These are phyloP conservation scores for Podaxis rugospora DNA, from an alignment of 768 basidiomycete genomes.

Conservation along the genomic window DNA sequence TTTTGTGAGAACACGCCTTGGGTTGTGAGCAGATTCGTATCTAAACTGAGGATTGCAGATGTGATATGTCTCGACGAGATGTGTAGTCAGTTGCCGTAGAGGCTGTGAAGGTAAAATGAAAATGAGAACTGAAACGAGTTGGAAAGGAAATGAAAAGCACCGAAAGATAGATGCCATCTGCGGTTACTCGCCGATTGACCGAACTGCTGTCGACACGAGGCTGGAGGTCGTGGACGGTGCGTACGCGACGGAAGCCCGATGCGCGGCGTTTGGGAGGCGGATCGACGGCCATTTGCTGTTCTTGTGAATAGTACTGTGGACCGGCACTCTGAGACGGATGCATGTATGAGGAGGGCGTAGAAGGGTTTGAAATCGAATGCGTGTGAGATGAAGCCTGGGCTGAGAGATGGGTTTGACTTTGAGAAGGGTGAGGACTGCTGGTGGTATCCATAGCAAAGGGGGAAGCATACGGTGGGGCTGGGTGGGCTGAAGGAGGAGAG, in stretches of 20 bases:
- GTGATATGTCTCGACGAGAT: conserved; percentile 86
- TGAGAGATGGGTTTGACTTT: conserved; percentile 47
- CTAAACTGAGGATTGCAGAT: conserved; percentile 94
- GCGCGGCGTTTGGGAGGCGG: conserved; percentile 61
- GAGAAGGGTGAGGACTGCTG: conserved; percentile 57
- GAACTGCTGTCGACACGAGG: conserved; percentile 66
- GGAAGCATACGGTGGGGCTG: conserved; percentile 18
- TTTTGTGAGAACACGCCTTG: conserved; percentile 94
- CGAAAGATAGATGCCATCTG: conserved; percentile 73
- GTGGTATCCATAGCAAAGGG: conserved; percentile 64
- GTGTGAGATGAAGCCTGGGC: conserved; percentile 46
- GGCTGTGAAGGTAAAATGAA: conserved; percentile 33
- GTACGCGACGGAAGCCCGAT: conserved; percentile 75
- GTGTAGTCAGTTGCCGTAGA: conserved; percentile 69
- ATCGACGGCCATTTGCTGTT: conserved; percentile 75
- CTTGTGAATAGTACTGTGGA: conserved; percentile 56
- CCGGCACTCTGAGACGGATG: conserved; percentile 46
- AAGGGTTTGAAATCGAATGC: conserved; percentile 61
- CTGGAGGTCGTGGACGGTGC: conserved; percentile 71
- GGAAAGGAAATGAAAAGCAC: conserved; percentile 42
- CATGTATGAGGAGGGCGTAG: conserved; percentile 67
- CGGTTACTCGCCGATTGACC: conserved; percentile 70
- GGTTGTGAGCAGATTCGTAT: conserved; percentile 94
- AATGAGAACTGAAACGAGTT: conserved; percentile 8
- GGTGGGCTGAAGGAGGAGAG: conserved; percentile 35